Evolutionary conservation across 2,329 filamentous ascomycete species (phyloP).

Genomic region (Didymella glomerata): DNA sequence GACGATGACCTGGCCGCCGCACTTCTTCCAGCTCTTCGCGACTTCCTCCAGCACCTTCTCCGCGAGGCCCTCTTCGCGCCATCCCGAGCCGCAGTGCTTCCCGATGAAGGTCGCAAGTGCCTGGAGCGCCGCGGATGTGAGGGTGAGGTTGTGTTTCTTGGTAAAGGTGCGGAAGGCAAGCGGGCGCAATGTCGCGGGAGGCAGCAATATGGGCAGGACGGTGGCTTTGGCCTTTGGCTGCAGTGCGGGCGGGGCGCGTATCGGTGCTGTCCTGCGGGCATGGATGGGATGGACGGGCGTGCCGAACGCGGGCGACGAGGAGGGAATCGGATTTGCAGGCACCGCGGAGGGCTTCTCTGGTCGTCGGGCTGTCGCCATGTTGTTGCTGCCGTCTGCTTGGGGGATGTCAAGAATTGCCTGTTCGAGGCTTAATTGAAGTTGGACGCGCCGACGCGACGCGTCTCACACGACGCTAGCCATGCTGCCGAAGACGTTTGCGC

Average conservation of each 20-base stretch:
- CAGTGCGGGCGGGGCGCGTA: conserved; percentile 56
- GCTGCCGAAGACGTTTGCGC: conserved; percentile 10
- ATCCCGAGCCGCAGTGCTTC: conserved; percentile 91
- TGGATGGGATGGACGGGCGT: conserved; percentile 83
- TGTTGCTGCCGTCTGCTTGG: conserved; percentile 1
- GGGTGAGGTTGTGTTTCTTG: conserved; percentile 94
- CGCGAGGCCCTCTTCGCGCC: conserved; percentile 92
- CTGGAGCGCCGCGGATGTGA: conserved; percentile 86
- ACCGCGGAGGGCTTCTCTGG: conserved; percentile 44
- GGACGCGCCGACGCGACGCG: conserved; percentile 13
- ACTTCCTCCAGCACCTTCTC: conserved; percentile 93
- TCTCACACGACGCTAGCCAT: conserved; percentile 10
- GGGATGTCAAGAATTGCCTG: background rate
- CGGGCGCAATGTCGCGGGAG: conserved; percentile 84
- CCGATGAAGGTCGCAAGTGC: conserved; percentile 89
- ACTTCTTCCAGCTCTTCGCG: conserved; percentile 89
- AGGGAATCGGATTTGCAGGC: conserved; percentile 71
- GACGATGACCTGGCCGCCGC: conserved; percentile 88
- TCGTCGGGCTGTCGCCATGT: conserved; percentile 43
- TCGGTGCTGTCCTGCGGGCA: conserved; percentile 56
- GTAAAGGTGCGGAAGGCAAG: conserved; percentile 95
- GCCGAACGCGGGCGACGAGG: conserved; percentile 88
- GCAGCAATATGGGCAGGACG: conserved; percentile 88
- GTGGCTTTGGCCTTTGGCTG: conserved; percentile 64
- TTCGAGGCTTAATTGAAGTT: conserved; percentile 12